Base-by-base conservation (phyloP, 148 eudicot genomes). In the Vaccinium vitisidaea region DNA sequence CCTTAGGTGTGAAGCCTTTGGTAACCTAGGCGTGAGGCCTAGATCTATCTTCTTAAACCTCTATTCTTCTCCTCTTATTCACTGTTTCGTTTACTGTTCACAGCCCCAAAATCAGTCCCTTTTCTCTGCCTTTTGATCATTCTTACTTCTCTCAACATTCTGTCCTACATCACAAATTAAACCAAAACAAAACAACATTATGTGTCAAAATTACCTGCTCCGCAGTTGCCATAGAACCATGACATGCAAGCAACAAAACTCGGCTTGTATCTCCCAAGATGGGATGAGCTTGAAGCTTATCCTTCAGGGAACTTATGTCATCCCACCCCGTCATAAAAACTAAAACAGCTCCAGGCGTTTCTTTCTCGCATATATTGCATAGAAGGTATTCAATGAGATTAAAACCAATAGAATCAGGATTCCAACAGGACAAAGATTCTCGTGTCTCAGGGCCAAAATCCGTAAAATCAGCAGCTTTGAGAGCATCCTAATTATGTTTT, bases 261-360 rank as follows among this genome's bases (percentile, higher is more conserved):
- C 84, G 93, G 79, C 84, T 88, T 19, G 96, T 81, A 87, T 97
- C 98, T 84, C 99, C 98, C 80, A 97, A 80, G 77, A 86, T 83
- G 54, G 89, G 91, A 90, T 97, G 93, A 86, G 90, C 86, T 87
- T 85, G 93, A 82, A 97, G 98, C 91, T 94, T 97, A 54, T 97
- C 98, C 90, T 92, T 97, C 30, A 97, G 89, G 83, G 98, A 94
- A 84, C 92, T 93, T 88, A 97, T 97, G 88, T 95, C 99, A 90
- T 97, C 99, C 99, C 98, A 97, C 81, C 99, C 99, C 71, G 99
- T 97, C 98, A 97, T 82, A 85, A 97, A 97, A 77, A 97, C 93
- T 90, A 97, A 88, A 83, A 97, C 91, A 87, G 99, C 98, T 61
- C 99, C 98, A 65, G 96, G 92, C 74, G 85, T 88, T 87, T 94